These are phyloP conservation scores for Pelagophyceae sp. DNA, from an alignment of 352 stramenopile species.

Conservation along the genomic window DNA sequence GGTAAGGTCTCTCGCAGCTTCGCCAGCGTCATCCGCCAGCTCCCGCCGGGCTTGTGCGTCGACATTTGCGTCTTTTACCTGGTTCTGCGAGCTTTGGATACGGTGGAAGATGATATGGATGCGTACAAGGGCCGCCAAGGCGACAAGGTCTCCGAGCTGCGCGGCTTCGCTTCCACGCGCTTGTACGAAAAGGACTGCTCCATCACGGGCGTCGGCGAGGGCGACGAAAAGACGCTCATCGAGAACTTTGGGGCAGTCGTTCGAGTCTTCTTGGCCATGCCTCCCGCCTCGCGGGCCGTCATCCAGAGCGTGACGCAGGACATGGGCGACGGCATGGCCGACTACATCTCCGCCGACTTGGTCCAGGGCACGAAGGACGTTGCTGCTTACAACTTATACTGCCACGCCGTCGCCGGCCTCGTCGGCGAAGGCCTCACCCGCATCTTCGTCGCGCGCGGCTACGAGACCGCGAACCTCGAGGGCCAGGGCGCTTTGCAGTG, in stretches of 20 bases:
- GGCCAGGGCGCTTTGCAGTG: conserved; percentile 43
- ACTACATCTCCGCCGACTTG: conserved; percentile 76
- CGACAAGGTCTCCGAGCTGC: conserved; percentile 57
- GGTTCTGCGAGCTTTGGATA: conserved; percentile 73
- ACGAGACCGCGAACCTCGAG: conserved; percentile 14
- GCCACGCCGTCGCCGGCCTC: conserved; percentile 77
- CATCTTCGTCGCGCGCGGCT: conserved; percentile 64
- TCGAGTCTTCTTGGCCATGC: conserved; percentile 46
- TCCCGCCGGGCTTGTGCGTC: conserved; percentile 61
- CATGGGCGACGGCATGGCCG: conserved; percentile 76
- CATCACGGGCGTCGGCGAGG: conserved; percentile 64
- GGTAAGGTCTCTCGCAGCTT: conserved; percentile 72
- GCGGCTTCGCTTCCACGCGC: conserved; percentile 59
- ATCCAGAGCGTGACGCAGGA: conserved; percentile 72
- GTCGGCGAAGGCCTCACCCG: conserved; percentile 75
- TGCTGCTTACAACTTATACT: conserved; percentile 76
- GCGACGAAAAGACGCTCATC: conserved; percentile 60
- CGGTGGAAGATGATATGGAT: conserved; percentile 81
- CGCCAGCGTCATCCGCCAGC: conserved; percentile 71
- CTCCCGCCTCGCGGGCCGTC: conserved; percentile 45
- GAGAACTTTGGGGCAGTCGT: conserved; percentile 64
- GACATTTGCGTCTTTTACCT: conserved; percentile 82
- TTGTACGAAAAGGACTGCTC: conserved; percentile 55
- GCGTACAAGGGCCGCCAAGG: conserved; percentile 48
- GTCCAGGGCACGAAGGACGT: conserved; percentile 68